Evolutionary conservation across 2,329 filamentous ascomycete genomes (phyloP), one percentile per base, ranked within the genome.

Genomic region (Trichoderma atroviride): DNA sequence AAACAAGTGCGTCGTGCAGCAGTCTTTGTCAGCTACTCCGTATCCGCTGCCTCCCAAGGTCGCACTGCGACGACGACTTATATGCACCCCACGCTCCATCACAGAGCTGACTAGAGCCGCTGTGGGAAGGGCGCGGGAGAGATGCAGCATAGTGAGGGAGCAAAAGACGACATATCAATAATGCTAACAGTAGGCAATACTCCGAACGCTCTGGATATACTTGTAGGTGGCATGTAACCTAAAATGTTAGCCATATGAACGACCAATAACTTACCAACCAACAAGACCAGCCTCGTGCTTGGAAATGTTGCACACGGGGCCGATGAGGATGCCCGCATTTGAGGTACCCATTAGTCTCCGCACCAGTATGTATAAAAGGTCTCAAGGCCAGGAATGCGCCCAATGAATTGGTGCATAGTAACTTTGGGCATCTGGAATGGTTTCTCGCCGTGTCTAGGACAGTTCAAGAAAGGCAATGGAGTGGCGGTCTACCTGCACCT

Each of bases 81-180:
- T 22, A 66, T 58, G 35, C 64, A 68, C 56, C 64, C 64, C 64
- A 59, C 64, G 56, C 56, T 52, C 33, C 22, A 22, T 24, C 56
- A 27, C 55, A 60, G 52, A 68, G 56, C 64, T 68, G 56, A 68
- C 64, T 52, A 60, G 64, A 59, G 64, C 55, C 47, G 64, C 64
- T 60, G 56, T 31, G 63, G 53, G 52, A 57, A 27, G 43, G 37
- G 52, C 29, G 35, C 29, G 27, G 52, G 53, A 66, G 53, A 66
- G 63, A n/a, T 66, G 63, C 62, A 65, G 53, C 63, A 9, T 31
- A 16, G 29, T 35, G 37, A 35, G 63, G 40, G 14, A 56, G 29
- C 33, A 22, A 11, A 11, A 53, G 33, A 22, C 22, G 61, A 53
- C 33, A 55, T 5, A 55, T 55, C 47, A 52, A 31, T 27, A 53